A percentile compares a stretch with the other conserved stretches of the same genome.
Evolutionary conservation across 768 basidiomycete species (phyloP).

Genomic region (Inosperma sp.): DNA sequence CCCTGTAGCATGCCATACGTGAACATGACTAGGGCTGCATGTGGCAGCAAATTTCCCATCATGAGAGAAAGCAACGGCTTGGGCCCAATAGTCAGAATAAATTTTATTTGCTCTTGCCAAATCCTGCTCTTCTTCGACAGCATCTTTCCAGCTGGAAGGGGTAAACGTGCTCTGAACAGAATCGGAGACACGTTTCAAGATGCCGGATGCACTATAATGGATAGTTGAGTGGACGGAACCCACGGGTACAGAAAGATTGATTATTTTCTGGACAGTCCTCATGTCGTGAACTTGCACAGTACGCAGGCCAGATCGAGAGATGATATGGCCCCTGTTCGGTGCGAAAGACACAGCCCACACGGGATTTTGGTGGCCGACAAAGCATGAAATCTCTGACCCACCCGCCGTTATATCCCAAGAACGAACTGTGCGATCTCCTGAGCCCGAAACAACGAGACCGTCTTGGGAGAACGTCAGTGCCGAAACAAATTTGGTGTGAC

Average conservation of each 20-base stretch:
- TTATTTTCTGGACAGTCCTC: too few relatives aligned
- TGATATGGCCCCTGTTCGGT: too few relatives aligned
- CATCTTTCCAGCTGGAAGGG: too few relatives aligned
- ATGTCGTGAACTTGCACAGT: too few relatives aligned
- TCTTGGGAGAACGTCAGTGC: constrained; percentile 3
- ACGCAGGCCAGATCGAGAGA: too few relatives aligned
- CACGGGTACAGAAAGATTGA: not conserved
- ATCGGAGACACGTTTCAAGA: not conserved
- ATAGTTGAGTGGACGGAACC: not conserved
- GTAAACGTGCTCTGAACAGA: too few relatives aligned
- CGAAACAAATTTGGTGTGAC: not conserved
- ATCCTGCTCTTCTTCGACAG: not conserved
- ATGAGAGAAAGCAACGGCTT: not conserved
- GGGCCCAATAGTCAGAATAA: not conserved
- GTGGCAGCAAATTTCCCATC: constrained; percentile 1
- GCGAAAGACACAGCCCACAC: too few relatives aligned
- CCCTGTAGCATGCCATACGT: not conserved
- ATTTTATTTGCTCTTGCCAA: not conserved
- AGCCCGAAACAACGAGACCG: constrained; percentile 6
- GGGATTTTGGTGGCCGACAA: too few relatives aligned
- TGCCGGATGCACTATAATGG: not conserved
- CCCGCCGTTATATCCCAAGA: constrained; percentile 18
- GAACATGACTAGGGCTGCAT: not conserved
- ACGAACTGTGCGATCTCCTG: constrained; percentile 10
- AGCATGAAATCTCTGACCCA: too few relatives aligned